phyloP scores from a whole-genome alignment of 2,329 filamentous ascomycete genomes.

The Nigrospora sphaerica region DNA sequence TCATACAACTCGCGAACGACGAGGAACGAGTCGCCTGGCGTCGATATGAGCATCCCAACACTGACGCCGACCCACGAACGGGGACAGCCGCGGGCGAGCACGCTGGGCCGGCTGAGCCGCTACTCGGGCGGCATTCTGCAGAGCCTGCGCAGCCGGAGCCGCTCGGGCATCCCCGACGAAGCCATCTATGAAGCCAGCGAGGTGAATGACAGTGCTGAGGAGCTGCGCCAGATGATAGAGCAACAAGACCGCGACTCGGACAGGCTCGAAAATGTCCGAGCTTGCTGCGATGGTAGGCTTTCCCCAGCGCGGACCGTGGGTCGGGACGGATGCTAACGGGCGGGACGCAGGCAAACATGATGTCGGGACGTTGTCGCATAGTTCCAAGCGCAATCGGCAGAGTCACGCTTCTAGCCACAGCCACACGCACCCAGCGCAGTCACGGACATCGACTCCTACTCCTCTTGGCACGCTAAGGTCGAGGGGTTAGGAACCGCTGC shows the following conservation, averaged over 20 bases:
- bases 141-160: constrained; percentile 45
- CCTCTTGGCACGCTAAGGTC: constrained; percentile 1
- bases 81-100: constrained; percentile 28
- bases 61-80: constrained; percentile 43
- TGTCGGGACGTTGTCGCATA: constrained; percentile 51
- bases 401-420: constrained; percentile 22
- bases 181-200: constrained; percentile 55
- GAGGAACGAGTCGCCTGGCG: constrained; percentile 55
- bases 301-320: background rate
- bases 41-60: constrained; percentile 47
- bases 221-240: constrained; percentile 73
- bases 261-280: constrained; percentile 86
- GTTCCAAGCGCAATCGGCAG: constrained; percentile 37
- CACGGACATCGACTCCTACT: constrained; percentile 26
- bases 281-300: constrained; percentile 89
- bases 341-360: constrained; percentile 61
- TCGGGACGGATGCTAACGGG: background rate
- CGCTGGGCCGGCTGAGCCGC: constrained; percentile 51
- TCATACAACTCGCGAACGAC: constrained; percentile 74
- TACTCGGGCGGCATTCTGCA: constrained; percentile 46
- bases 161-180: constrained; percentile 28
- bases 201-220: constrained; percentile 73
- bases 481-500: too few species aligned
- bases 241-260: constrained; percentile 70
- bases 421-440: constrained; percentile 29